These are phyloP conservation scores for Monosporozyma solicola DNA, from an alignment of 805 yeast species.

Conservation along the genomic window DNA sequence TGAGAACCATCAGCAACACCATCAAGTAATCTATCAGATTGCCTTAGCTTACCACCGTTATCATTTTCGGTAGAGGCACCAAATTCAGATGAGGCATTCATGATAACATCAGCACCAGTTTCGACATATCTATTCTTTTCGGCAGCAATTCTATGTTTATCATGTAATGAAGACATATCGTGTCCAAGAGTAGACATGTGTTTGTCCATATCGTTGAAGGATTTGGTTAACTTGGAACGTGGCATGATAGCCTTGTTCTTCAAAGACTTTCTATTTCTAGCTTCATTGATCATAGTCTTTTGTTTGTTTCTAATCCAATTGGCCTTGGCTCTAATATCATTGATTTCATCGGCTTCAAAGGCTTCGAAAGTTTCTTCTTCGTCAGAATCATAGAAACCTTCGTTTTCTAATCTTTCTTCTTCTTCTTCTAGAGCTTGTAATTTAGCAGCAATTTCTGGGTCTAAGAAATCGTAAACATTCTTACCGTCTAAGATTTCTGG, in stretches of 20 bases:
- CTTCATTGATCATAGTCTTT: slow-evolving; percentile 83
- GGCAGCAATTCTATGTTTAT: slow-evolving; percentile 36
- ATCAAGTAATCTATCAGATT: slow-evolving; percentile 74
- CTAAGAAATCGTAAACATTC: slow-evolving; percentile 95
- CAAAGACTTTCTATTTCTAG: slow-evolving; percentile 76
- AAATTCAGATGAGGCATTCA: slow-evolving; percentile 38
- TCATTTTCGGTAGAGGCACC: slow-evolving; percentile 23
- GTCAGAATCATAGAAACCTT: slow-evolving; percentile 94
- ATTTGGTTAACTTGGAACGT: slow-evolving; percentile 72
- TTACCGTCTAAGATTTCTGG: slow-evolving; percentile 95
- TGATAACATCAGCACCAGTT: slow-evolving; percentile 75
- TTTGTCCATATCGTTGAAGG: slow-evolving; percentile 70
- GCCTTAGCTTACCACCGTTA: slow-evolving; percentile 39
- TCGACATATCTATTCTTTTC: slow-evolving; percentile 34
- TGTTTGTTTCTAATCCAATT: slow-evolving; percentile 93
- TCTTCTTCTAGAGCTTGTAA: slow-evolving; percentile 93
- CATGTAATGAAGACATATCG: slow-evolving; percentile 61
- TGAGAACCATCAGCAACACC: slow-evolving; percentile 77
- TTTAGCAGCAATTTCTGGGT: slow-evolving; percentile 89
- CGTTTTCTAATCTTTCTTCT: slow-evolving; percentile 85
- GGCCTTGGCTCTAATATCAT: slow-evolving; percentile 73
- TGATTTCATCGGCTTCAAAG: slow-evolving; percentile 56
- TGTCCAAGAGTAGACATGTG: slow-evolving; percentile 89
- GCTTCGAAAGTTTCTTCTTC: slow-evolving; percentile 63
- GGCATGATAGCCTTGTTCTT: slow-evolving; percentile 87